A percentile compares a stretch with the other conserved stretches of the same genome.
Evolutionary conservation across 495 filamentous ascomycete species (phyloP).

Genomic region (Polyplosphaeria fusca): DNA sequence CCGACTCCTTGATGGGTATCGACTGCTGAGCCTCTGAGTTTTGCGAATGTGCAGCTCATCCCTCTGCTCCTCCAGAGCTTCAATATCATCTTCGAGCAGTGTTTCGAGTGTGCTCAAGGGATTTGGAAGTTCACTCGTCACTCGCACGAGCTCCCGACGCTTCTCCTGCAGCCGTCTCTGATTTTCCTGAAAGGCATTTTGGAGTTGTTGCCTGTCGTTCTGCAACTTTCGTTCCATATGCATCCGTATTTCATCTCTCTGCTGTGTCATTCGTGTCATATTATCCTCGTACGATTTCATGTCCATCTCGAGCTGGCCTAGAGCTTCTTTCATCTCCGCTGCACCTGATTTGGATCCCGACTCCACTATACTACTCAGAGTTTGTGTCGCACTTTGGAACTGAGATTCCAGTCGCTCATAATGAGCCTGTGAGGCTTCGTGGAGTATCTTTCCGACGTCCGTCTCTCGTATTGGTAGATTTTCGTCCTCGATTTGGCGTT

Average conservation of each 20-base stretch:
- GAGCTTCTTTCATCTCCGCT: neutral
- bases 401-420: no score
- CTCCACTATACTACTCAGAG: no score
- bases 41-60: neutral
- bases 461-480: neutral
- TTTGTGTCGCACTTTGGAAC: no score
- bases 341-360: no score
- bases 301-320: neutral
- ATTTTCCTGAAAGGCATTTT: no score
- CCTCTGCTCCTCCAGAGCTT: neutral
- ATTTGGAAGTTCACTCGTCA: no score
- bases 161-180: no score
- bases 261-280: neutral
- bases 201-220: neutral
- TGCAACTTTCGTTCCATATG: neutral
- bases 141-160: no score
- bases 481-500: conserved; percentile 4
- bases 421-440: neutral
- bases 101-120: no score
- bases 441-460: conserved; percentile 7
- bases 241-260: neutral
- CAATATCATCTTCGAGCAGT: neutral
- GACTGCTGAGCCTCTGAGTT: neutral
- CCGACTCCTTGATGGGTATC: neutral
- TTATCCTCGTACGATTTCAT: neutral